Conservation (phyloP, 1,284 basidiomycete species). For the Fomitopsis schrenkii region DNA sequence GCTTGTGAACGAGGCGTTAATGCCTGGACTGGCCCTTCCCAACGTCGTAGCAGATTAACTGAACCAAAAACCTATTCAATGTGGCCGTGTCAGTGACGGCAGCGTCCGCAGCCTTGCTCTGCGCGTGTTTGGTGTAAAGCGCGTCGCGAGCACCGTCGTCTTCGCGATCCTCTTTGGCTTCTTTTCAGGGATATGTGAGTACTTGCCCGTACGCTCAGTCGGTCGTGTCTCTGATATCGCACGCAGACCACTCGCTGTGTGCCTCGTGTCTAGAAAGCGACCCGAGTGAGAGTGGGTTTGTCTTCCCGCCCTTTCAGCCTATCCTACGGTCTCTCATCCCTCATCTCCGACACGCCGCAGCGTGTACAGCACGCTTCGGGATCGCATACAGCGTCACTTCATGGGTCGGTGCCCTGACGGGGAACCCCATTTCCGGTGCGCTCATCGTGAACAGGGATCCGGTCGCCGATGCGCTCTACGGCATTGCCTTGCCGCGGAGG, state of each 20-base stretch:
- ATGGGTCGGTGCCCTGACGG: not conserved
- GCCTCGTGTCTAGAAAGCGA: not conserved
- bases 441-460: not conserved
- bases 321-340: not conserved
- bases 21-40: constrained; percentile 12
- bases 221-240: not conserved
- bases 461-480: no score
- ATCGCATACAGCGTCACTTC: not conserved
- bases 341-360: not conserved
- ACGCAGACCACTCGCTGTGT: not conserved
- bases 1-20: constrained; percentile 11
- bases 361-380: not conserved
- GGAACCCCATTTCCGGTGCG: not conserved
- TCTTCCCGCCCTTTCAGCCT: not conserved
- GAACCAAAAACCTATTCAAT: constrained; percentile 9
- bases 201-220: not conserved
- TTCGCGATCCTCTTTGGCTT: constrained; percentile 18
- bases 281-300: not conserved
- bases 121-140: constrained; percentile 20
- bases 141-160: constrained; percentile 3
- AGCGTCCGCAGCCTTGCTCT: constrained; percentile 14
- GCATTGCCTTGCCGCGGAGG: not conserved
- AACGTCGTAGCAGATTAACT: constrained; percentile 14
- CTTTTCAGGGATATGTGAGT: constrained; percentile 16
- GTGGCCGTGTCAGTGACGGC: constrained; percentile 29